Percentiles rank a stretch among this genome's conserved stretches.
phyloP scores from a whole-genome alignment of 2,329 filamentous ascomycete genomes.

The Ilyonectria mors-panacis region DNA sequence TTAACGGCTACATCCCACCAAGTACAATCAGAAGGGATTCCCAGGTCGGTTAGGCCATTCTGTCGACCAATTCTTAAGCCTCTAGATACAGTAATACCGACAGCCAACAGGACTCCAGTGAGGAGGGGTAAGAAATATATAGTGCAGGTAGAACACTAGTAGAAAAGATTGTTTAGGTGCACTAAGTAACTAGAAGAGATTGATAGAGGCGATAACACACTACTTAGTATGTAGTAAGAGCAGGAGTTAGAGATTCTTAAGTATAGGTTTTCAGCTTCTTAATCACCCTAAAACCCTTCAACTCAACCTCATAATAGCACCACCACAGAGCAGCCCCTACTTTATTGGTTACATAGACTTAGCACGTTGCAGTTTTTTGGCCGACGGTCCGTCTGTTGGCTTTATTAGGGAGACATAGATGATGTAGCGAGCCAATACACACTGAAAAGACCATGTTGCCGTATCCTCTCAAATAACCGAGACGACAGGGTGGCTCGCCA shows the following conservation, averaged over 20 bases:
- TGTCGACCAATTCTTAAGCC: constrained; percentile 16
- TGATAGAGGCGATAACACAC: constrained; percentile 8
- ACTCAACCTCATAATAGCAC: constrained; percentile 6
- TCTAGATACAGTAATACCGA: constrained; percentile 6
- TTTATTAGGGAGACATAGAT: constrained; percentile 5
- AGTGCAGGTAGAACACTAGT: neutral
- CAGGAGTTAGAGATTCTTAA: constrained; percentile 17
- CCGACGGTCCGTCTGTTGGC: neutral
- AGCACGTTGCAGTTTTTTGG: constrained; percentile 6
- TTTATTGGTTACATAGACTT: neutral
- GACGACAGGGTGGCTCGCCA: constrained; percentile 6
- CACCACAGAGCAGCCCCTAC: neutral
- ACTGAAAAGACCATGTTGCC: neutral
- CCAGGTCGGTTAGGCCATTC: constrained; percentile 13
- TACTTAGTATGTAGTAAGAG: neutral
- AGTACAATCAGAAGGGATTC: constrained; percentile 24
- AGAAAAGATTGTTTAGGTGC: neutral
- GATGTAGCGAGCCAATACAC: constrained; percentile 7
- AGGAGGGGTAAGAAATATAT: constrained; percentile 8
- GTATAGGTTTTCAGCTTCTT: constrained; percentile 8
- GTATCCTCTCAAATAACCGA: neutral
- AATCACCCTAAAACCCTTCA: constrained; percentile 4
- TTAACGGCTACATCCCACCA: constrained; percentile 20
- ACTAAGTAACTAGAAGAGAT: constrained; percentile 8
- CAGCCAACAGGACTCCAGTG: constrained; percentile 1